A percentile compares a stretch with the other conserved stretches of the same genome.
phyloP scores from a whole-genome alignment of 495 filamentous ascomycete species.

The Haplographium delicatum region DNA sequence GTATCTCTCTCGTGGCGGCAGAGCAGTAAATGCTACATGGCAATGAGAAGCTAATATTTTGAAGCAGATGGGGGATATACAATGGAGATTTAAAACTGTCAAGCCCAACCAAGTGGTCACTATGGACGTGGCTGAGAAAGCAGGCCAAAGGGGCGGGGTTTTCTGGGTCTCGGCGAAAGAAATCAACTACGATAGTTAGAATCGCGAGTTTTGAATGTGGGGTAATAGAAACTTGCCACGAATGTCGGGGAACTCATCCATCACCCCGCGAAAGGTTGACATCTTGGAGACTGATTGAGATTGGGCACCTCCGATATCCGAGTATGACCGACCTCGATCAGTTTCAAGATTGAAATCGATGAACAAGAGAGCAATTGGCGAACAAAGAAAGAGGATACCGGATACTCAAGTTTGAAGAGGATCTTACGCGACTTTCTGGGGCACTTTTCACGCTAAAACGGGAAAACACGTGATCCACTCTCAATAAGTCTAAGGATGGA shows the following conservation, averaged over 20 bases:
- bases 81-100: constrained; percentile 73
- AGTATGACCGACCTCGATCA: no score
- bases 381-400: no score
- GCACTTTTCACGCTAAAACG: no score
- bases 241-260: constrained; percentile 69
- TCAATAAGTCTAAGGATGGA: no score
- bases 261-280: constrained; percentile 77
- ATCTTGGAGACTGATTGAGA: no score
- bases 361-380: no score
- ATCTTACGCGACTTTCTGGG: no score
- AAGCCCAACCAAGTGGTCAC: constrained; percentile 80
- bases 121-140: constrained; percentile 92
- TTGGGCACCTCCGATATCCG: no score
- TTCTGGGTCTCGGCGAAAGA: constrained; percentile 60
- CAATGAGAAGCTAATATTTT: no score
- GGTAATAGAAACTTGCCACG: constrained; percentile 35
- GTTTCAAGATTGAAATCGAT: no score
- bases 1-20: constrained; percentile 70
- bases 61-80: constrained; percentile 32
- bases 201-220: not conserved
- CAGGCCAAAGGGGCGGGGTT: constrained; percentile 67
- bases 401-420: no score
- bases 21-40: constrained; percentile 87
- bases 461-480: no score
- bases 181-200: constrained; percentile 54